Conservation (phyloP, 2,329 filamentous ascomycete genomes). For the Fusarium tuaranense region DNA sequence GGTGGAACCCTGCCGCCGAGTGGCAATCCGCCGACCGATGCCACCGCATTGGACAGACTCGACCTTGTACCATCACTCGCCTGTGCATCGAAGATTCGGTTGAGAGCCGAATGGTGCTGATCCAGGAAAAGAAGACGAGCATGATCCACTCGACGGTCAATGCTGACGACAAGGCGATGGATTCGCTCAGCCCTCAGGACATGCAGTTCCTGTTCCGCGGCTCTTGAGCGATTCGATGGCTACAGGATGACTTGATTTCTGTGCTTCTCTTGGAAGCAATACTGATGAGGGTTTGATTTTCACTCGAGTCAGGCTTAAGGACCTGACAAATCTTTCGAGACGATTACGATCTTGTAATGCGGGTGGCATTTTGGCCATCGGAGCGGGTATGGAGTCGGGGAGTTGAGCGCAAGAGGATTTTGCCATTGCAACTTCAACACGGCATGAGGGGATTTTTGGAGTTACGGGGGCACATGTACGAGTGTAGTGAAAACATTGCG, state of each 20-base stretch:
- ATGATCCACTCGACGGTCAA: constrained; percentile 99
- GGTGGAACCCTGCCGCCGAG: constrained; percentile 99
- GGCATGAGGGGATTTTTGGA: background rate
- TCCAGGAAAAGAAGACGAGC: constrained; percentile 98
- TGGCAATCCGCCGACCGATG: constrained; percentile 97
- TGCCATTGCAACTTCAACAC: background rate
- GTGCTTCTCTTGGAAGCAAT: background rate
- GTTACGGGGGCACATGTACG: background rate
- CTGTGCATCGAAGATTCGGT: constrained; percentile 98
- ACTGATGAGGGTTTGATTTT: background rate
- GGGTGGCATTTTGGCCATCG: constrained; percentile 7
- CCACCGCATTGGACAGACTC: constrained; percentile 94
- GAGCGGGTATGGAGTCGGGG: constrained; percentile 19
- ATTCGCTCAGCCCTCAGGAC: constrained; percentile 89
- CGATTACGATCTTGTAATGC: constrained; percentile 9
- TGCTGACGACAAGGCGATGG: constrained; percentile 88
- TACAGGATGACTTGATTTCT: background rate
- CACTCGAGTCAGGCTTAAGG: background rate
- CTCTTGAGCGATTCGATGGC: constrained; percentile 45
- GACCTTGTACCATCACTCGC: constrained; percentile 93
- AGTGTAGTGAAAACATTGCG: background rate
- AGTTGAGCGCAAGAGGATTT: background rate
- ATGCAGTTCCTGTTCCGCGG: constrained; percentile 97
- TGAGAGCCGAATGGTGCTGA: constrained; percentile 92
- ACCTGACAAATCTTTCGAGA: background rate